Evolutionary conservation across 768 basidiomycete species (phyloP).

Genomic region (Albatrellus ellisii): DNA sequence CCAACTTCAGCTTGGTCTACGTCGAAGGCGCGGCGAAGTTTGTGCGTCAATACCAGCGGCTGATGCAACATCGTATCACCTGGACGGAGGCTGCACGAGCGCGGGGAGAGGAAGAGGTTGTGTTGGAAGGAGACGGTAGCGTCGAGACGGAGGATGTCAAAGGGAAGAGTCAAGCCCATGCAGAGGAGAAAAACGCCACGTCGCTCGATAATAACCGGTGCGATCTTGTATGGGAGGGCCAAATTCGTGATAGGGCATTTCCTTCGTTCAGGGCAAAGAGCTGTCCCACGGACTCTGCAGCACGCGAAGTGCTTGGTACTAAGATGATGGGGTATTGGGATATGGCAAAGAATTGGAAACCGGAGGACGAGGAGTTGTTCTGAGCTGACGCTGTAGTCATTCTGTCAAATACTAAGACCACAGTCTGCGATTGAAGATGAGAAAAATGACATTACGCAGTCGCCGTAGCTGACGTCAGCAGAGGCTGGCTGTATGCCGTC

Average conservation of each 20-base stretch:
- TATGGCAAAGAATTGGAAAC: slow-evolving; percentile 81
- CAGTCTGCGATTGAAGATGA: too few relatives aligned
- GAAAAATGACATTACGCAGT: too few relatives aligned
- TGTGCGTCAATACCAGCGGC: slow-evolving; percentile 73
- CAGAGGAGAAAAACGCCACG: slow-evolving; percentile 19
- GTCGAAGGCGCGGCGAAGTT: slow-evolving; percentile 86
- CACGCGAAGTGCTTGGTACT: slow-evolving; percentile 76
- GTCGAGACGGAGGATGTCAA: slow-evolving; percentile 22
- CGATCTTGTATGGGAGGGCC: slow-evolving; percentile 88
- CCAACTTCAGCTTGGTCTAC: slow-evolving; percentile 80
- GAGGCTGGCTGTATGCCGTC: too few relatives aligned
- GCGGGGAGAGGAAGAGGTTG: slow-evolving; percentile 59
- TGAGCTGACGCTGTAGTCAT: slow-evolving; percentile 19
- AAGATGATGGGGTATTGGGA: slow-evolving; percentile 92
- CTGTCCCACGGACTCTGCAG: slow-evolving; percentile 74
- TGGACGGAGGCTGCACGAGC: slow-evolving; percentile 91
- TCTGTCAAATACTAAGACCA: too few relatives aligned
- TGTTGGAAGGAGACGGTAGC: slow-evolving; percentile 36
- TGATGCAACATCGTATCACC: slow-evolving; percentile 78
- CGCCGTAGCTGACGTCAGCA: too few relatives aligned
- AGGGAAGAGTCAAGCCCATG: slow-evolving; percentile 23
- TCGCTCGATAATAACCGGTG: slow-evolving; percentile 85
- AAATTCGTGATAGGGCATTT: slow-evolving; percentile 72
- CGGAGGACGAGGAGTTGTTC: slow-evolving; percentile 66
- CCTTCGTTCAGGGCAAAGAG: slow-evolving; percentile 66